A percentile compares a stretch with the other conserved stretches of the same genome.
phyloP scores from a whole-genome alignment of 2,329 filamentous ascomycete species.

The Fusarium staphyleae region DNA sequence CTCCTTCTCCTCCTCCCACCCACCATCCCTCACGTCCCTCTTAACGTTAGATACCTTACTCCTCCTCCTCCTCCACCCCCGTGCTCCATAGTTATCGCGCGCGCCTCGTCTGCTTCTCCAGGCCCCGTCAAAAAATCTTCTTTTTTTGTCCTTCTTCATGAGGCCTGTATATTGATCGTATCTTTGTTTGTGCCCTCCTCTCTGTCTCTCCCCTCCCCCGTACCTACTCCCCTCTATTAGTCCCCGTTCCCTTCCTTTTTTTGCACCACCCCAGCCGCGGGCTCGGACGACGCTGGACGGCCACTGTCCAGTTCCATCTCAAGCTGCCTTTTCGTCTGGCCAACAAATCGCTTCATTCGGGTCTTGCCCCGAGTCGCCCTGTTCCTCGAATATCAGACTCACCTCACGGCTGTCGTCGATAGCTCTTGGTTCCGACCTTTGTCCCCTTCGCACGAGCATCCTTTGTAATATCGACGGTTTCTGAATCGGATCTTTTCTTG shows the following conservation, averaged over 20 bases:
- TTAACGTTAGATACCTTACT: too few relatives aligned
- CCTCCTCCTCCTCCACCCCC: not conserved
- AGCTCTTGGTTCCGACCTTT: conserved; percentile 32
- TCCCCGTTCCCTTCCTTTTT: conserved; percentile 31
- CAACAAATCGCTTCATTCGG: conserved; percentile 34
- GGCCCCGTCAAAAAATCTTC: conserved; percentile 38
- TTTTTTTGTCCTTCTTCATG: conserved; percentile 42
- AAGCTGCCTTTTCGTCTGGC: conserved; percentile 36
- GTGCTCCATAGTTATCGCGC: conserved; percentile 36
- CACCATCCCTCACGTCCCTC: too few relatives aligned
- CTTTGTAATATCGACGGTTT: conserved; percentile 47
- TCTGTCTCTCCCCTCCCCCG: conserved; percentile 5
- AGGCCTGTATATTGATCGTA: conserved; percentile 50
- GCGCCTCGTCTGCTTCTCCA: conserved; percentile 41
- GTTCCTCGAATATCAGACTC: conserved; percentile 29
- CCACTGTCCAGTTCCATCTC: conserved; percentile 31
- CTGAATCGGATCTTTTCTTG: conserved; percentile 38
- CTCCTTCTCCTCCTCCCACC: too few relatives aligned
- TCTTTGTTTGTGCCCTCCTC: conserved; percentile 42
- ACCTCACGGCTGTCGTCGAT: conserved; percentile 31
- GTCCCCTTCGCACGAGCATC: conserved; percentile 41
- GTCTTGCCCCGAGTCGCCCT: conserved; percentile 18
- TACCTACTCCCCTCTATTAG: conserved; percentile 15
- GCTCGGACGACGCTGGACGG: conserved; percentile 42
- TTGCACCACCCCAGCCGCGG: conserved; percentile 35